These are phyloP conservation scores for Suhomyces bolitotheri DNA, from an alignment of 1,139 yeast species.

Conservation along the genomic window DNA sequence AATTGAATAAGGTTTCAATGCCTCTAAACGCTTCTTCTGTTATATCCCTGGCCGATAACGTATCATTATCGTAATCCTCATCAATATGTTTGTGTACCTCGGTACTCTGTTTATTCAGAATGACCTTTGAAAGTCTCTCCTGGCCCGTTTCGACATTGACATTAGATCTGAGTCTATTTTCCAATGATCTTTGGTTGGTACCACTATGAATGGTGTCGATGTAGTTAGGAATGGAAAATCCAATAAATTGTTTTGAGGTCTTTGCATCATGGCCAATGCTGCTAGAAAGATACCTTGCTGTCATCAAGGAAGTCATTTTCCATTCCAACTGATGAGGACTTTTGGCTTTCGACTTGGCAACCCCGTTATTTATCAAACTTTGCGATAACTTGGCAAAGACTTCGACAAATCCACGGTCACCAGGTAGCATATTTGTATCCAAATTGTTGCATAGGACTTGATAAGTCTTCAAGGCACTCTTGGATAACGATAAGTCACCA, in stretches of 20 bases:
- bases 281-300: constrained; percentile 44
- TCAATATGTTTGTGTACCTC: constrained; percentile 23
- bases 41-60: constrained; percentile 27
- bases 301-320: constrained; percentile 48
- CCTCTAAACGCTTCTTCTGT: constrained; percentile 45
- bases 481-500: constrained; percentile 57
- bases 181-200: constrained; percentile 20
- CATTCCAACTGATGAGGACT: constrained; percentile 48
- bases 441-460: constrained; percentile 62
- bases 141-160: constrained; percentile 28
- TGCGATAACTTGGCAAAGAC: constrained; percentile 47
- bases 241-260: constrained; percentile 38
- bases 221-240: constrained; percentile 43
- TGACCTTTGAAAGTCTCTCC: constrained; percentile 27
- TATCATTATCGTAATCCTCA: constrained; percentile 34
- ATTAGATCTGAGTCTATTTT: constrained; percentile 25
- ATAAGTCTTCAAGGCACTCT: constrained; percentile 53
- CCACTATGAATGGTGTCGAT: constrained; percentile 29
- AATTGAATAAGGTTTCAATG: constrained; percentile 50
- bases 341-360: constrained; percentile 16
- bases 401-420: constrained; percentile 63
- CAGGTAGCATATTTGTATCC: constrained; percentile 69
- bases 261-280: constrained; percentile 46
- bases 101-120: constrained; percentile 26
- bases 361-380: constrained; percentile 34